phyloP scores from a whole-genome alignment of 2,329 filamentous ascomycete genomes.

The Annulohypoxylon truncatum region DNA sequence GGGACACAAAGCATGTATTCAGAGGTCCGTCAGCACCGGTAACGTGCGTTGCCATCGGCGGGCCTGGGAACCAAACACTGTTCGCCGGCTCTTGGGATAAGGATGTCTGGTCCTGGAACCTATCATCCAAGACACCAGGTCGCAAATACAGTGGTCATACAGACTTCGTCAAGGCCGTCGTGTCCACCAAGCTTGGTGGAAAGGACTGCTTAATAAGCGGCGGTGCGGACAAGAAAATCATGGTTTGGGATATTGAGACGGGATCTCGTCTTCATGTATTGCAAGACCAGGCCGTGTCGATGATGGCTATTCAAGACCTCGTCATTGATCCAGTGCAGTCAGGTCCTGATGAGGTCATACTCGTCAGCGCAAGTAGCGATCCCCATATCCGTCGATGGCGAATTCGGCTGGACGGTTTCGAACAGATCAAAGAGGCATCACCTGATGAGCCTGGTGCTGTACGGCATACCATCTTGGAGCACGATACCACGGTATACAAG shows the following conservation, averaged over 20 bases:
- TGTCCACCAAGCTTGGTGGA: constrained; percentile 69
- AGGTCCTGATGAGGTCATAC: constrained; percentile 60
- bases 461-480: constrained; percentile 73
- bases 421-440: constrained; percentile 64
- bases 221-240: constrained; percentile 80
- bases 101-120: constrained; percentile 85
- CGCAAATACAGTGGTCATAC: constrained; percentile 78
- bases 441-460: constrained; percentile 54
- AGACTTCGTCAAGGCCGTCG: constrained; percentile 90
- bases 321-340: constrained; percentile 76
- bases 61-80: constrained; percentile 66
- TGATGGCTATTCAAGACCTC: constrained; percentile 85
- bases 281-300: constrained; percentile 75
- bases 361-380: constrained; percentile 86
- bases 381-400: constrained; percentile 83
- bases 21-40: constrained; percentile 83
- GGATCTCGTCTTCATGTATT: constrained; percentile 79
- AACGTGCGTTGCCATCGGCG: constrained; percentile 77
- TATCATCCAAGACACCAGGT: constrained; percentile 64
- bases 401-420: constrained; percentile 63
- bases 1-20: constrained; percentile 64
- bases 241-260: constrained; percentile 82
- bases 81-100: constrained; percentile 98
- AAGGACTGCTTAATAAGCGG: constrained; percentile 77
- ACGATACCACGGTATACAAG: constrained; percentile 91